Evolutionary conservation across 1,139 yeast species (phyloP).

Genomic region (Yamadazyma dendronema): DNA sequence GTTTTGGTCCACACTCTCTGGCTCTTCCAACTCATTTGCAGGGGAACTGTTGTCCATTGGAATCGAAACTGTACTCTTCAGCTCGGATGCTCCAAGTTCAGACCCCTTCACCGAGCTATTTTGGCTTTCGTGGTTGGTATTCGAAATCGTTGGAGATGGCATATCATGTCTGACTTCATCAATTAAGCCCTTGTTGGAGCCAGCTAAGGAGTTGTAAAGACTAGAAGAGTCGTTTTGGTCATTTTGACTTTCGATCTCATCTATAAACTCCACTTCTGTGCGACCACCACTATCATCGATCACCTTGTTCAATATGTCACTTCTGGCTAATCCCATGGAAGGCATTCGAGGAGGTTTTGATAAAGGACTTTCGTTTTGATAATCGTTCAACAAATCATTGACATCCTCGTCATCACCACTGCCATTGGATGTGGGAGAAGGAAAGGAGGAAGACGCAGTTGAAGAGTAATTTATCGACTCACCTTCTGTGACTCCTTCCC

Average conservation of each 20-base stretch:
- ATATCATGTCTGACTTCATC: constrained; percentile 4
- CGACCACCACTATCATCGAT: not conserved
- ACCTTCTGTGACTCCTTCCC: not conserved
- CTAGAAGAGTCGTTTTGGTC: constrained; percentile 11
- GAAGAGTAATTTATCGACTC: constrained; percentile 6
- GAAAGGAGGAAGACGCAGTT: constrained; percentile 8
- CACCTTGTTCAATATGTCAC: not conserved
- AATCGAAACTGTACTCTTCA: too few species aligned
- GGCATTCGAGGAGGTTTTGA: constrained; percentile 7
- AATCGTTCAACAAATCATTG: constrained; percentile 11
- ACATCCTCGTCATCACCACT: constrained; percentile 9
- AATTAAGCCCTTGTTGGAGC: constrained; percentile 4
- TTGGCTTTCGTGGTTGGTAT: not conserved
- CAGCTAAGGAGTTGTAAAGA: constrained; percentile 21
- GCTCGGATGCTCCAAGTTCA: too few species aligned
- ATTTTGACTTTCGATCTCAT: too few species aligned
- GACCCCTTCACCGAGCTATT: not conserved
- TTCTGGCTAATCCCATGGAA: constrained; percentile 1
- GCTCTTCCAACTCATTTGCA: not conserved
- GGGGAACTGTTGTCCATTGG: too few species aligned
- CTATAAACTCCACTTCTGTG: too few species aligned
- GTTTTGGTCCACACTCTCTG: not conserved
- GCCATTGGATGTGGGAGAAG: constrained; percentile 7
- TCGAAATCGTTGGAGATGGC: constrained; percentile 12
- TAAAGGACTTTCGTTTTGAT: constrained; percentile 13